Percentiles rank a stretch among this genome's conserved stretches.
Evolutionary conservation across 169 alveolate genomes (phyloP).

Genomic region (Cardiosporidium cionae): DNA sequence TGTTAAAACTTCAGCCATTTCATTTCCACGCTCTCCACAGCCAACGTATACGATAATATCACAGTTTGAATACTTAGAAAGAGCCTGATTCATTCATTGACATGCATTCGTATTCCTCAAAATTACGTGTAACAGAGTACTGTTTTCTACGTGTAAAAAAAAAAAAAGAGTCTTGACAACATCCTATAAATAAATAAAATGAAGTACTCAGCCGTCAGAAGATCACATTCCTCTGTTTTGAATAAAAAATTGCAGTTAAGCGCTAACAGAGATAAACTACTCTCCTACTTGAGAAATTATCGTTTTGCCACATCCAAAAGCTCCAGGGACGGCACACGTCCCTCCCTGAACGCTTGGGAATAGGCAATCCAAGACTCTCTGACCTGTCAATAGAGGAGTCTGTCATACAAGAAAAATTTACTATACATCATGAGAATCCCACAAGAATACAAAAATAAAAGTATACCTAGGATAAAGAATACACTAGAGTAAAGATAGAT

Average conservation of each 20-base stretch:
- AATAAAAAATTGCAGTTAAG: no score
- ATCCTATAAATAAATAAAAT: no score
- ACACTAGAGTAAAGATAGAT: no score
- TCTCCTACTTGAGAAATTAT: conserved; percentile 76
- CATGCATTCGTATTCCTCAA: background rate
- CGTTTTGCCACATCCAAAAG: conserved; percentile 99
- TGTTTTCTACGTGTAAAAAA: no score
- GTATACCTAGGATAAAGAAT: no score
- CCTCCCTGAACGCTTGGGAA: conserved; percentile 98
- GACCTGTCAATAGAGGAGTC: conserved; percentile 94
- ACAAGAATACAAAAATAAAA: no score
- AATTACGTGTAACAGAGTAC: no score
- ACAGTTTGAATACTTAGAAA: conserved; percentile 93
- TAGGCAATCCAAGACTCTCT: conserved; percentile 92
- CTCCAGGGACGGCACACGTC: conserved; percentile 99
- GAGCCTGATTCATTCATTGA: conserved; percentile 63
- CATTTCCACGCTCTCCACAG: conserved; percentile 99
- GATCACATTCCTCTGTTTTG: no score
- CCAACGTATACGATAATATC: conserved; percentile 94
- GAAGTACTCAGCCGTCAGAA: no score
- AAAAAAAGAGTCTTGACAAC: no score
- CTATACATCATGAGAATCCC: no score
- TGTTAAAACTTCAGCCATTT: conserved; percentile 98
- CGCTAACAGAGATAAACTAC: no score
- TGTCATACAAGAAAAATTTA: conserved; percentile 85